A percentile compares a stretch with the other conserved stretches of the same genome.
These are phyloP conservation scores for Coemansia guatemalensis DNA, from an alignment of 192 early-diverging fungal species.

Conservation along the genomic window DNA sequence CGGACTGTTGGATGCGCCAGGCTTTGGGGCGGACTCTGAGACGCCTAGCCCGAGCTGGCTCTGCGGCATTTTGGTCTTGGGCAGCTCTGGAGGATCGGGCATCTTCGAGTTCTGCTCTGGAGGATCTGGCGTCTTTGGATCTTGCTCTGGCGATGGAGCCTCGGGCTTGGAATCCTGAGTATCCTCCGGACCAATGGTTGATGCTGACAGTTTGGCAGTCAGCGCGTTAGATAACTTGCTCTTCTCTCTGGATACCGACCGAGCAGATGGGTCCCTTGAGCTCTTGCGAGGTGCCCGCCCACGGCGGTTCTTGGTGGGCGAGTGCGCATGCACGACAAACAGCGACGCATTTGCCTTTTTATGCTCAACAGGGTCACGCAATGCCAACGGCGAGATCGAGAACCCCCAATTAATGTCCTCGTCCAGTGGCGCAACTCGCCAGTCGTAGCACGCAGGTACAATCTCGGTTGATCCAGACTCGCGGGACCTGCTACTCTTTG, in stretches of 20 bases:
- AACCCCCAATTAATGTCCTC: slow-evolving; percentile 43
- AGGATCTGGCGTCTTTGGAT: background rate
- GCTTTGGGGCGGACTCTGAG: background rate
- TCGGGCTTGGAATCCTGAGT: background rate
- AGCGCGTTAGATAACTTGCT: background rate
- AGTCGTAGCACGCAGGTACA: slow-evolving; percentile 25
- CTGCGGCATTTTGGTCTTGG: slow-evolving; percentile 30
- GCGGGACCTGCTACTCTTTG: slow-evolving; percentile 15
- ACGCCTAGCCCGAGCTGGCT: slow-evolving; percentile 21
- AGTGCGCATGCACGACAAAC: slow-evolving; percentile 44
- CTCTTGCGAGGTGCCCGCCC: slow-evolving; percentile 7
- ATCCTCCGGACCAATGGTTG: background rate
- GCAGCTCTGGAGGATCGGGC: slow-evolving; percentile 12
- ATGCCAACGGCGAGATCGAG: slow-evolving; percentile 38
- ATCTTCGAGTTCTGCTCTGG: background rate
- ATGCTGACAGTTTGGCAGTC: background rate
- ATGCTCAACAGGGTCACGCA: slow-evolving; percentile 31
- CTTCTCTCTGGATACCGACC: background rate
- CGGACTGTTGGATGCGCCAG: background rate
- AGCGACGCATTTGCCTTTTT: slow-evolving; percentile 23
- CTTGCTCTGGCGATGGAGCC: background rate
- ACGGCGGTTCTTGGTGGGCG: slow-evolving; percentile 46
- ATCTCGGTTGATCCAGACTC: slow-evolving; percentile 38
- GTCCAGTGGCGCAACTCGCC: slow-evolving; percentile 28
- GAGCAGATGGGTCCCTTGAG: background rate